Evolutionary conservation across 2,329 filamentous ascomycete genomes (phyloP).

Genomic region (Pezicula radicicola): DNA sequence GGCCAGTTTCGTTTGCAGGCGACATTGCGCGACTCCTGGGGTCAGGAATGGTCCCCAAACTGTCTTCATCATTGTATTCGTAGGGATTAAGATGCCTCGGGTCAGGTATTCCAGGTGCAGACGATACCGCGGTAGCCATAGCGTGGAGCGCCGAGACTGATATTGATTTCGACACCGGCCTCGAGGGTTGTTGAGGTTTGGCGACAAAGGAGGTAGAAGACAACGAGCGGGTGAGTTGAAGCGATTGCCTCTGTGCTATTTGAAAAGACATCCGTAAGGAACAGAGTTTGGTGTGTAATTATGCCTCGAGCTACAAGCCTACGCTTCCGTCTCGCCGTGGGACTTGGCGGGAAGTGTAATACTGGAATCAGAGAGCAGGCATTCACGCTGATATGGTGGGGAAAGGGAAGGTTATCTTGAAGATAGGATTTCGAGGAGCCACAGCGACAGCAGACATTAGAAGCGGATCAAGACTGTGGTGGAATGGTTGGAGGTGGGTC

Average conservation of each 20-base stretch:
- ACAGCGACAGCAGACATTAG: background rate
- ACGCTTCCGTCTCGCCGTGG: background rate
- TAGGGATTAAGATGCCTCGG: constrained; percentile 30
- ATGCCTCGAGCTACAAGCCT: background rate
- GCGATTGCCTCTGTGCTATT: constrained; percentile 19
- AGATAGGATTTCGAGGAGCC: background rate
- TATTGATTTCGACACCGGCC: constrained; percentile 31
- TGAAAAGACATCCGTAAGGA: background rate
- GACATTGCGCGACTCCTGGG: constrained; percentile 53
- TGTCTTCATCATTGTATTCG: constrained; percentile 44
- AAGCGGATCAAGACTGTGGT: background rate
- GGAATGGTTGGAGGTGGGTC: background rate
- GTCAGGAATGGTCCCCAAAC: constrained; percentile 68
- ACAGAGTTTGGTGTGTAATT: background rate
- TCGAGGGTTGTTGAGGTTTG: constrained; percentile 32
- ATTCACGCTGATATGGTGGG: background rate
- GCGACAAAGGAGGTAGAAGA: constrained; percentile 48
- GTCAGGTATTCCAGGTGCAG: constrained; percentile 17
- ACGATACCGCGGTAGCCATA: constrained; percentile 30
- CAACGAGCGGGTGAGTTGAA: constrained; percentile 51
- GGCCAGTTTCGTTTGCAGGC: constrained; percentile 35
- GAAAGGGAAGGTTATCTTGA: background rate
- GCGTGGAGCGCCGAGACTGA: constrained; percentile 34
- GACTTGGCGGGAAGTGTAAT: background rate
- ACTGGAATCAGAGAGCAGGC: background rate